These are phyloP conservation scores for Zoysia matrella DNA, from an alignment of 202 grass and related monocot species.

Conservation along the genomic window DNA sequence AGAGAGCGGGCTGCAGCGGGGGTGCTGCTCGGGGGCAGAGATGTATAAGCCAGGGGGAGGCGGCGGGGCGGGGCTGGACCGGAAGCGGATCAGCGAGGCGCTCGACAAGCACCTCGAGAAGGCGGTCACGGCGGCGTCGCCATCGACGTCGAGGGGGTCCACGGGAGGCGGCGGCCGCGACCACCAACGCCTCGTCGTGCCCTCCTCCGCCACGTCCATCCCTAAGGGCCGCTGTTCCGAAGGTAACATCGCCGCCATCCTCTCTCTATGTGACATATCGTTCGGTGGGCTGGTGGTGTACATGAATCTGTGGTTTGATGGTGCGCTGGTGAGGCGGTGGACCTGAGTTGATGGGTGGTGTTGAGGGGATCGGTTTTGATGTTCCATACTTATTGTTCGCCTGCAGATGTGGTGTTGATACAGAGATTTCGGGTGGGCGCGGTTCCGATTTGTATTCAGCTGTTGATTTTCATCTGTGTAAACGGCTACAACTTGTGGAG, in stretches of 20 bases:
- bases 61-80: slow-evolving; percentile 37
- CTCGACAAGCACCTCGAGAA: slow-evolving; percentile 72
- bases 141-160: slow-evolving; percentile 62
- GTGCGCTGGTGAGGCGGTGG: background rate
- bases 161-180: slow-evolving; percentile 37
- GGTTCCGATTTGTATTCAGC: too few species aligned
- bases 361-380: background rate
- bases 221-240: slow-evolving; percentile 62
- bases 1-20: background rate
- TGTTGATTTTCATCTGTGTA: background rate
- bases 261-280: background rate
- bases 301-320: background rate
- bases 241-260: slow-evolving; percentile 40
- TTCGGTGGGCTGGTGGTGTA: background rate
- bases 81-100: slow-evolving; percentile 32
- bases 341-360: background rate
- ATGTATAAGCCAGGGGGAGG: slow-evolving; percentile 62
- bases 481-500: background rate
- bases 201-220: slow-evolving; percentile 48
- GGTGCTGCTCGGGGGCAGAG: background rate
- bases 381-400: background rate
- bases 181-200: slow-evolving; percentile 55
- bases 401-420: background rate
- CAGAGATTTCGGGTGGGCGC: background rate
- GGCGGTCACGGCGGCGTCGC: slow-evolving; percentile 45